A percentile compares a stretch with the other conserved stretches of the same genome.
Conservation (phyloP, 805 yeast species). For the Wickerhamiella sergipiensis region DNA sequence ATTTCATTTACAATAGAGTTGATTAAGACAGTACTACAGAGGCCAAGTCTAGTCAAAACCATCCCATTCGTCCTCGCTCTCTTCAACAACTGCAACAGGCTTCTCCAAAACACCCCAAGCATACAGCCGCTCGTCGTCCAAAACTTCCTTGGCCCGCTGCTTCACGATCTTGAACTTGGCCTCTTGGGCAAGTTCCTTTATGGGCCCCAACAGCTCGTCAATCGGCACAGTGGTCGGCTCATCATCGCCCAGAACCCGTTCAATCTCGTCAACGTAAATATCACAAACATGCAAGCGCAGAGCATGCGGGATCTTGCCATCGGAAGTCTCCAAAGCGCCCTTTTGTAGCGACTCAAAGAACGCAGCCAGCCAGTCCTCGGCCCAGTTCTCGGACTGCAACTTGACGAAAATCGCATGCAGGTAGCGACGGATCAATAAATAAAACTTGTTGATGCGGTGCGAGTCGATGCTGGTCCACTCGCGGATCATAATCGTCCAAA, state of each 20-base stretch:
- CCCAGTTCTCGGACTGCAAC: constrained; percentile 43
- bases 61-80: constrained; percentile 19
- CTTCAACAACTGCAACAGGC: not conserved
- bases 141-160: constrained; percentile 48
- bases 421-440: constrained; percentile 66
- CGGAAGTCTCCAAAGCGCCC: constrained; percentile 34
- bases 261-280: constrained; percentile 73
- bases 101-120: constrained; percentile 40
- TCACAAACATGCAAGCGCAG: constrained; percentile 78
- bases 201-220: constrained; percentile 42
- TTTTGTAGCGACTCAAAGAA: constrained; percentile 31
- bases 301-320: constrained; percentile 50
- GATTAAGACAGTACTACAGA: too few species aligned
- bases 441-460: constrained; percentile 74
- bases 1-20: too few species aligned
- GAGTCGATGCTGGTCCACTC: constrained; percentile 83
- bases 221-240: constrained; percentile 39
- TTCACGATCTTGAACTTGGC: constrained; percentile 49
- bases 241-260: constrained; percentile 41
- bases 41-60: constrained; percentile 24
- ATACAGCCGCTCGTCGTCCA: constrained; percentile 46
- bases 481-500: constrained; percentile 62
- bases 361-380: constrained; percentile 30
- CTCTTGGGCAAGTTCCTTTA: constrained; percentile 36
- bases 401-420: constrained; percentile 50